Conservation (phyloP, 2,329 filamentous ascomycete species). For the Diaporthe vexans region DNA sequence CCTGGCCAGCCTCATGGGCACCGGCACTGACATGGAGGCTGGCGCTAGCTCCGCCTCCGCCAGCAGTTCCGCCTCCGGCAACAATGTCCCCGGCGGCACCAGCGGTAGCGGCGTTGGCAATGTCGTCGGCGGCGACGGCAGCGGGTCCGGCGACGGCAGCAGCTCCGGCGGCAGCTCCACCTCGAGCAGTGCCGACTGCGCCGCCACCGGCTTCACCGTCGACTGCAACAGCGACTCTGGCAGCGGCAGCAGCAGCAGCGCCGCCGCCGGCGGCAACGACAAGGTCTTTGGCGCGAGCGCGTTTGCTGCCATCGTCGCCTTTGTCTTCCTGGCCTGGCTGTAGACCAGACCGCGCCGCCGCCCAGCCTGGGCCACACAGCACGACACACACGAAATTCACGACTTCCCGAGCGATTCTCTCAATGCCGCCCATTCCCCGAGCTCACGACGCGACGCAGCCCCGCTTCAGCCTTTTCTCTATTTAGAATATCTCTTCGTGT, state of each 20-base stretch:
- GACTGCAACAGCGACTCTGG: constrained; percentile 48
- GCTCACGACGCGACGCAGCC: constrained; percentile 26
- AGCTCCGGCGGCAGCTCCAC: constrained; percentile 43
- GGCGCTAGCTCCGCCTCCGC: constrained; percentile 48
- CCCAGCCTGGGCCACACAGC: not conserved
- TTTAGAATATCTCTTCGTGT: constrained; percentile 13
- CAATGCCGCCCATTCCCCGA: constrained; percentile 8
- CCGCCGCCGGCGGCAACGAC: constrained; percentile 43
- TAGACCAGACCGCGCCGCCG: constrained; percentile 39
- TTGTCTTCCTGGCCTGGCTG: constrained; percentile 52
- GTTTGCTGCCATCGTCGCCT: constrained; percentile 53
- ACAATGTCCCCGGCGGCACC: constrained; percentile 49
- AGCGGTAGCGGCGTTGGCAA: constrained; percentile 47
- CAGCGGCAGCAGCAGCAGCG: constrained; percentile 39
- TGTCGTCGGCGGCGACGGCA: constrained; percentile 43
- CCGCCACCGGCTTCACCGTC: constrained; percentile 57
- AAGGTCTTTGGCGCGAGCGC: constrained; percentile 48
- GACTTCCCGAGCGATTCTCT: not conserved
- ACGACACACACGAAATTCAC: constrained; percentile 12
- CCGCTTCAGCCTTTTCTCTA: not conserved
- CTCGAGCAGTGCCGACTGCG: constrained; percentile 49
- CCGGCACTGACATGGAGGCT: constrained; percentile 79
- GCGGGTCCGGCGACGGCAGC: constrained; percentile 44
- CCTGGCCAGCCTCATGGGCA: constrained; percentile 84
- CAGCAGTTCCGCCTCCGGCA: constrained; percentile 40